Conservation (phyloP, 257 asterid species). For the Jaltomata sinuosa region DNA sequence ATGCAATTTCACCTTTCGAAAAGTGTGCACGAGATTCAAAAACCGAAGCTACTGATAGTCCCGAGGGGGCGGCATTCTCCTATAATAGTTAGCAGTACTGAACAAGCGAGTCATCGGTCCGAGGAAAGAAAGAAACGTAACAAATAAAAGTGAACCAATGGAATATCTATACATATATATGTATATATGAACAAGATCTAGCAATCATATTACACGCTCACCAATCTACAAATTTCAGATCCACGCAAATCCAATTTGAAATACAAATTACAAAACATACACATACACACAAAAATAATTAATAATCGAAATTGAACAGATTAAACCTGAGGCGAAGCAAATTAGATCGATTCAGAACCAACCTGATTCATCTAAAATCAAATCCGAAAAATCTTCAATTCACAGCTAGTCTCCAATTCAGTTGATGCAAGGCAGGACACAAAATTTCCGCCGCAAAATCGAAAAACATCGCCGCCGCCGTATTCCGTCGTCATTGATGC, state of each 20-base stretch:
- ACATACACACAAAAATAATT: not conserved
- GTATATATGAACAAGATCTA: not conserved
- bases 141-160: too few species aligned
- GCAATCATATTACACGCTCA: not conserved
- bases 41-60: too few species aligned
- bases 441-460: not conserved
- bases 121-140: too few species aligned
- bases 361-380: not conserved
- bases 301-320: not conserved
- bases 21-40: too few species aligned
- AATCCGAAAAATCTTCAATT: not conserved
- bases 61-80: too few species aligned
- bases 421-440: conserved; percentile 25
- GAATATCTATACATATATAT: not conserved
- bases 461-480: not conserved
- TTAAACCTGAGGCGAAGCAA: too few species aligned
- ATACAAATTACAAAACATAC: not conserved
- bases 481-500: not conserved
- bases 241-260: not conserved
- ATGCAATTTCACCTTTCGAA: not conserved
- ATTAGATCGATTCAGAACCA: not conserved
- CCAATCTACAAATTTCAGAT: not conserved
- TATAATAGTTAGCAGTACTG: too few species aligned
- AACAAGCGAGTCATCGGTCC: too few species aligned
- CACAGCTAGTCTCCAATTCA: conserved; percentile 18